Base-by-base conservation (phyloP, 352 stramenopile genomes). In the Pythium aristosporum region DNA sequence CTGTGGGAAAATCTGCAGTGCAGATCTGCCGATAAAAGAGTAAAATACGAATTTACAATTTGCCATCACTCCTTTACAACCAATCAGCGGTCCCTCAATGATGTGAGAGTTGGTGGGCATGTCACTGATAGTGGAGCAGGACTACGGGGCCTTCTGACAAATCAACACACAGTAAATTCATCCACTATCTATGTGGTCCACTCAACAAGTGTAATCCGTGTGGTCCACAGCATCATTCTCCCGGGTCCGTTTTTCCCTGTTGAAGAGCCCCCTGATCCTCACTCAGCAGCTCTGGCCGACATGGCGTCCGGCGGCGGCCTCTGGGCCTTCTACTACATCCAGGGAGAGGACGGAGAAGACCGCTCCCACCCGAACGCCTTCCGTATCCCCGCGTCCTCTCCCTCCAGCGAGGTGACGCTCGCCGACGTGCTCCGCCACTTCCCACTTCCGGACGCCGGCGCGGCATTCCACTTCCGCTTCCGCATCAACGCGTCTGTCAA, bases 311-410 rank as follows among this genome's bases (percentile, higher is more conserved):
- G 61, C 49, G 54, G 51, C 20, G 77, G 73, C 28, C 60, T 90
- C 43, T 94, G 86, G 86, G 84, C 79, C 50, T 94, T 94, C 72
- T 94, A 94, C 80, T 92, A 92, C 67, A 82, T 94, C 67, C 86
- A 94, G 72, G 86, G 83, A 16, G 86, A 94, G 68, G 86, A 94
- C 56, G 86, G 86, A 16, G 86, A 94, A 66, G 86, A 94, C 57
- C 79, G 85, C 37, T 79, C 79, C 48, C 86, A 94, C 65, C 86
- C 86, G 36, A 94, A 94, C 56, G 86, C 86, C 30, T 94, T 92
- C 72, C 76, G 76, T 21, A 79, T 88, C 57, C 78, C 76, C 5
- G 49, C 77, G 44, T 20, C 69, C 3, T 53, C 49, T 32, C 48
- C 70, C 43, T 59, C 65, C 20, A 44, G 67, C 18, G 82, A 89